phyloP scores from a whole-genome alignment of 768 basidiomycete species.

The Daedaleopsis nitida region DNA sequence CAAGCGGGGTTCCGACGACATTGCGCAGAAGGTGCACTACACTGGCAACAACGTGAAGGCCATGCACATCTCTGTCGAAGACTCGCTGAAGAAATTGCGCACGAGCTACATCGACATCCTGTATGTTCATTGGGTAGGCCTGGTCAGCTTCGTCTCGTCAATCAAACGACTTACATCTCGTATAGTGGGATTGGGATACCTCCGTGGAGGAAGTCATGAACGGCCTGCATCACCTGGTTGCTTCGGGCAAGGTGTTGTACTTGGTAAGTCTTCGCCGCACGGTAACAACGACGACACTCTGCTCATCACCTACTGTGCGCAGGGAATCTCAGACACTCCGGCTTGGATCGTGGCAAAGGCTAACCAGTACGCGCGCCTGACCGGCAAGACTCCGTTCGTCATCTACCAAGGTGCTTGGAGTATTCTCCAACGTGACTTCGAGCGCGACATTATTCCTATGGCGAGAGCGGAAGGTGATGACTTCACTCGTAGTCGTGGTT shows the following conservation, averaged over 20 bases:
- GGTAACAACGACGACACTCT: too few relatives aligned
- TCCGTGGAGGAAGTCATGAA: constrained; percentile 60
- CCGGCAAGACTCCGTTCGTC: constrained; percentile 41
- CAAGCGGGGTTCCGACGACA: constrained; percentile 18
- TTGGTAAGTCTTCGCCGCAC: constrained; percentile 19
- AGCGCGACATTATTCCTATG: constrained; percentile 26
- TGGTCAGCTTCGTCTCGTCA: constrained; percentile 42
- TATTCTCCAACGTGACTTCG: constrained; percentile 32
- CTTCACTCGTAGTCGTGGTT: too few relatives aligned
- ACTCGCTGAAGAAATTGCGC: constrained; percentile 43
- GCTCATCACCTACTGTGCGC: not conserved
- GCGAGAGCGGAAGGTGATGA: constrained; percentile 26
- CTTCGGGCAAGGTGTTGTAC: constrained; percentile 47
- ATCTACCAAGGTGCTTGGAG: constrained; percentile 41
- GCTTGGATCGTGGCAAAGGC: constrained; percentile 37
- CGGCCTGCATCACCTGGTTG: constrained; percentile 51
- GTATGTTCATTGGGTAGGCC: constrained; percentile 41
- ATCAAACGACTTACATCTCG: constrained; percentile 37
- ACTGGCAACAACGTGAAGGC: constrained; percentile 43
- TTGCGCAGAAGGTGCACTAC: constrained; percentile 41
- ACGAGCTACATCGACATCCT: constrained; percentile 49
- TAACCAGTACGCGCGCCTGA: constrained; percentile 39
- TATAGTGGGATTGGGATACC: constrained; percentile 55
- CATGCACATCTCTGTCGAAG: constrained; percentile 35
- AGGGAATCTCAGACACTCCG: constrained; percentile 31